Conservation (phyloP, 2,329 filamentous ascomycete species). For the Paecilomyces sp. region DNA sequence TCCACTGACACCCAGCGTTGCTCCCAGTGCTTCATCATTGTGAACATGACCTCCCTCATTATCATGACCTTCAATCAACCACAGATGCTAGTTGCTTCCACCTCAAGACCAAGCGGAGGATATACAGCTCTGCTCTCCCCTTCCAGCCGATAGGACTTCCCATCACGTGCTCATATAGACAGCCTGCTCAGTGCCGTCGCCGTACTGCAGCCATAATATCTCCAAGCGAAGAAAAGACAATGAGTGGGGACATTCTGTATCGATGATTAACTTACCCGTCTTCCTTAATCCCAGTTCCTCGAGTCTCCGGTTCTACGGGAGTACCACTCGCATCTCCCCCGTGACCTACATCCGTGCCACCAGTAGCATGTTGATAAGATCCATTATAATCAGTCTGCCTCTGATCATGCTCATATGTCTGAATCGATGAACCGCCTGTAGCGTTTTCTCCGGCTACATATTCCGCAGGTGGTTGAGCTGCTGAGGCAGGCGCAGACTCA, state of each 20-base stretch:
- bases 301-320: constrained; percentile 24
- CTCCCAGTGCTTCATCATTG: not conserved
- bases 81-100: not conserved
- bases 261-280: constrained; percentile 67
- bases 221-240: constrained; percentile 7
- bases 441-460: constrained; percentile 26
- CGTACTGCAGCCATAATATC: constrained; percentile 2
- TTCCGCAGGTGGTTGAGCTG: constrained; percentile 20
- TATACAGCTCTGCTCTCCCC: not conserved
- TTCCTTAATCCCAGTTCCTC: constrained; percentile 62
- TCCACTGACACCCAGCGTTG: not conserved
- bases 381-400: constrained; percentile 17
- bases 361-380: constrained; percentile 17
- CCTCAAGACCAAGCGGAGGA: not conserved
- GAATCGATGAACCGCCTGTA: constrained; percentile 21
- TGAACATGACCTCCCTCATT: not conserved
- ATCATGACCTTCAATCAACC: not conserved
- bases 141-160: not conserved
- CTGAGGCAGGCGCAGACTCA: constrained; percentile 25
- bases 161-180: not conserved
- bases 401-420: constrained; percentile 13
- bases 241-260: not conserved
- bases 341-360: constrained; percentile 17
- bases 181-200: not conserved
- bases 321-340: constrained; percentile 11